A percentile compares a stretch with the other conserved stretches of the same genome.
These are phyloP conservation scores for Colletotrichum sp. DNA, from an alignment of 2,329 filamentous ascomycete genomes.

Conservation along the genomic window DNA sequence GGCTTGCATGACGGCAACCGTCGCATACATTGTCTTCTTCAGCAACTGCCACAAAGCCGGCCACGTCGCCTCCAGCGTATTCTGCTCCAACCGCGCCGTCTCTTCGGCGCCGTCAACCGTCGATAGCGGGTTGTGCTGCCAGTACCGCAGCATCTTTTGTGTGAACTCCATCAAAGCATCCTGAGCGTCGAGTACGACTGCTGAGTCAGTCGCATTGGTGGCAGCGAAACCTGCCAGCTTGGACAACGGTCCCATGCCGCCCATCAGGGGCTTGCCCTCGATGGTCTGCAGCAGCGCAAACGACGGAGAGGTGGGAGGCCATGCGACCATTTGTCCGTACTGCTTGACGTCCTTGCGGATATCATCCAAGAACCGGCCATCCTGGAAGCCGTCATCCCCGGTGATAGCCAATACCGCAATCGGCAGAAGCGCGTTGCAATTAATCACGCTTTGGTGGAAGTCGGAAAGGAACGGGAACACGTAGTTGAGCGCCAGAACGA, in stretches of 20 bases:
- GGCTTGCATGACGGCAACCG: conserved; percentile 76
- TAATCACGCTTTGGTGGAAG: conserved; percentile 59
- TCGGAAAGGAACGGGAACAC: conserved; percentile 75
- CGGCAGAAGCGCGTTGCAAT: conserved; percentile 75
- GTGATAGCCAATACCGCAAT: conserved; percentile 71
- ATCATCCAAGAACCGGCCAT: conserved; percentile 75
- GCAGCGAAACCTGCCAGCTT: conserved; percentile 69
- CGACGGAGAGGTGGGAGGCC: conserved; percentile 66
- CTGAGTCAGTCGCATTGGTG: conserved; percentile 54
- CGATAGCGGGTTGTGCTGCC: conserved; percentile 77
- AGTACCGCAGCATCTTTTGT: conserved; percentile 69
- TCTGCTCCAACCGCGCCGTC: conserved; percentile 62
- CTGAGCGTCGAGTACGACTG: conserved; percentile 52
- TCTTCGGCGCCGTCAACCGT: conserved; percentile 75
- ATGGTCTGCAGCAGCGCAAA: conserved; percentile 64
- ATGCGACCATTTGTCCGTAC: conserved; percentile 63
- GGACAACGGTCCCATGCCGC: conserved; percentile 71
- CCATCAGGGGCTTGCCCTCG: conserved; percentile 65
- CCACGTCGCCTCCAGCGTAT: conserved; percentile 70
- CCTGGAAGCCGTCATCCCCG: conserved; percentile 75
- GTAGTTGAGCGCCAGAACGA: conserved; percentile 78
- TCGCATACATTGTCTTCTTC: conserved; percentile 76
- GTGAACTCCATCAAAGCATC: conserved; percentile 74
- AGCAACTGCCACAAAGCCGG: conserved; percentile 78
- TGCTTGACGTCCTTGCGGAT: conserved; percentile 72